These are phyloP conservation scores for Oryza australiensis DNA, from an alignment of 176 grass and related monocot genomes.

Conservation along the genomic window DNA sequence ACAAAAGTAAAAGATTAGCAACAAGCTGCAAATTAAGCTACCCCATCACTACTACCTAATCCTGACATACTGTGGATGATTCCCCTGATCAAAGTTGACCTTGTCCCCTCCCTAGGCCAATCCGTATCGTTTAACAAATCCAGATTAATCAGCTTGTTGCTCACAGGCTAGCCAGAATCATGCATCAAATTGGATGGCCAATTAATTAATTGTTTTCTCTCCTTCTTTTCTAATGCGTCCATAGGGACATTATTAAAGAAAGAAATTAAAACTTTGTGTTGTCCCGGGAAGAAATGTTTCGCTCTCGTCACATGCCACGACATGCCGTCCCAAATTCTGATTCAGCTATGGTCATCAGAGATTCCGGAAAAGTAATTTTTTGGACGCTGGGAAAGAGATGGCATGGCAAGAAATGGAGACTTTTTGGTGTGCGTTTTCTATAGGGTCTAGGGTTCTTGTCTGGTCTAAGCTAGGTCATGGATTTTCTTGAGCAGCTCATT, in stretches of 20 bases:
- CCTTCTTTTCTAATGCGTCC: background rate
- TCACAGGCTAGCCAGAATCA: background rate
- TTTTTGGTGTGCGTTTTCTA: background rate
- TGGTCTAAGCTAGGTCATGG: background rate
- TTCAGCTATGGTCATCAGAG: constrained; percentile 8
- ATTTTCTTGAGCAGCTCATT: background rate
- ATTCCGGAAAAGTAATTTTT: constrained; percentile 28
- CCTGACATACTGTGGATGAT: constrained; percentile 48
- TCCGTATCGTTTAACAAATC: constrained; percentile 3
- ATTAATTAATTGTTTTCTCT: background rate
- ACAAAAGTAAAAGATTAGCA: background rate
- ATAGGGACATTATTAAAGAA: background rate
- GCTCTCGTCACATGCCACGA: constrained; percentile 35
- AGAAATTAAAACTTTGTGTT: background rate
- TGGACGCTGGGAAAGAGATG: background rate
- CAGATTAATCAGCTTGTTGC: constrained; percentile 12
- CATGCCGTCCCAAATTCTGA: constrained; percentile 43
- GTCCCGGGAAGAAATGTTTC: background rate
- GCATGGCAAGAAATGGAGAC: background rate
- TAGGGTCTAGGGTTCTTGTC: background rate
- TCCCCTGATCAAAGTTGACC: constrained; percentile 45
- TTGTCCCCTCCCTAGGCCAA: constrained; percentile 21
- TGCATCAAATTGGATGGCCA: background rate
- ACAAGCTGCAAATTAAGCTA: background rate
- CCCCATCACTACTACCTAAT: constrained; percentile 20